Evolutionary conservation across 345 rosid species (phyloP).

Genomic region (Eucalyptus curtisii): DNA sequence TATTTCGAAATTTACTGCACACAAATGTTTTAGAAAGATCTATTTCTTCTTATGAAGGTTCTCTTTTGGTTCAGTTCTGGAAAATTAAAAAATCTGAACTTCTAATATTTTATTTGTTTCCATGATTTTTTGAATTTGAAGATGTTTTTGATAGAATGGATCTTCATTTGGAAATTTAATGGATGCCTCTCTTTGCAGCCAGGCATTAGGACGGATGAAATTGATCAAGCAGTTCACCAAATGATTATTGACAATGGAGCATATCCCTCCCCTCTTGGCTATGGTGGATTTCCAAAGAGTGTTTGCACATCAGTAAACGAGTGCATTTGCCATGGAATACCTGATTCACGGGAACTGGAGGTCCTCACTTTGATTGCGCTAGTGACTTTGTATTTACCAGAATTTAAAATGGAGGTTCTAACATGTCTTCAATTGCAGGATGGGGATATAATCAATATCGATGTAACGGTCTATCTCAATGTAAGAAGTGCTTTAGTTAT

Average conservation of each 20-base stretch:
- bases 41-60: not conserved
- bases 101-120: not conserved
- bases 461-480: conserved; percentile 78
- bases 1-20: not conserved
- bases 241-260: conserved; percentile 94
- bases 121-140: not conserved
- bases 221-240: conserved; percentile 83
- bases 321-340: conserved; percentile 97
- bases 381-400: not conserved
- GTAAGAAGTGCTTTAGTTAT: conserved; percentile 20
- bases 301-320: conserved; percentile 96
- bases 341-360: conserved; percentile 84
- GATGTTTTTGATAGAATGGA: not conserved
- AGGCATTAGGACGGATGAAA: conserved; percentile 80
- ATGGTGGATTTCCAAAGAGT: conserved; percentile 96
- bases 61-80: not conserved
- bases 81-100: not conserved
- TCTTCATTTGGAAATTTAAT: not conserved
- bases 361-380: conserved; percentile 10
- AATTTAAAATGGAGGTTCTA: not conserved
- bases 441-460: conserved; percentile 90
- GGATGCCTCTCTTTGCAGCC: conserved; percentile 49
- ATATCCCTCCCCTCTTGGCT: conserved; percentile 95
- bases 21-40: not conserved
- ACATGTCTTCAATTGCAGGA: conserved; percentile 40